Percentiles rank a stretch among this genome's conserved stretches.
These are phyloP conservation scores for Apiospora kogelbergensis DNA, from an alignment of 2,329 filamentous ascomycete species.

Conservation along the genomic window DNA sequence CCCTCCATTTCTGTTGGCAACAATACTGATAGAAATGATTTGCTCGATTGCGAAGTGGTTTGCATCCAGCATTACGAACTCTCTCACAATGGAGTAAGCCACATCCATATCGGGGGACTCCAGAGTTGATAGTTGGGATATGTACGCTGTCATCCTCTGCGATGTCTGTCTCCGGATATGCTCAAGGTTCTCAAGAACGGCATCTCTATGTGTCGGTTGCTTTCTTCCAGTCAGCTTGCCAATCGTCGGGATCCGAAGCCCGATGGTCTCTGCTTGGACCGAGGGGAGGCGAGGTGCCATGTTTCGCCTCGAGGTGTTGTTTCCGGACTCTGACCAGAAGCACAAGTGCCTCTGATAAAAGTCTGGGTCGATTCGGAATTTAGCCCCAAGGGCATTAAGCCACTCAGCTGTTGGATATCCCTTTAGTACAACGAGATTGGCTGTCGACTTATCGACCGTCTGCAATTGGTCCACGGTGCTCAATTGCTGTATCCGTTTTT, in stretches of 20 bases:
- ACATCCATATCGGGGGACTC: neutral
- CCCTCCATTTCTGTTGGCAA: neutral
- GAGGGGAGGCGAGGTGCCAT: neutral
- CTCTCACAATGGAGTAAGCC: neutral
- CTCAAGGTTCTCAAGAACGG: neutral
- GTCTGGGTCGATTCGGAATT: neutral
- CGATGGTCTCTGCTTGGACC: neutral
- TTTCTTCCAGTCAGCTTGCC: neutral
- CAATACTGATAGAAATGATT: neutral
- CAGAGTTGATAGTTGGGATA: neutral
- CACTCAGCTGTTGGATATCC: neutral
- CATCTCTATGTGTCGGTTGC: neutral
- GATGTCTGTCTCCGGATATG: neutral
- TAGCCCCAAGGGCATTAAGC: neutral
- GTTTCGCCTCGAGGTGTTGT: neutral
- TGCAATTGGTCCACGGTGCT: neutral
- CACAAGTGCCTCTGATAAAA: neutral
- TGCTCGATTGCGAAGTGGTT: neutral
- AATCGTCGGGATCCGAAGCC: neutral
- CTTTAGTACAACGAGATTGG: neutral
- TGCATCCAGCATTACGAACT: neutral
- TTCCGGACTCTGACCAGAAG: neutral
- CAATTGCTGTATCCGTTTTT: neutral
- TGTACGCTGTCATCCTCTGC: neutral
- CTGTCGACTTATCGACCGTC: neutral